phyloP scores from a whole-genome alignment of 768 basidiomycete genomes.

The Boletales sp. region DNA sequence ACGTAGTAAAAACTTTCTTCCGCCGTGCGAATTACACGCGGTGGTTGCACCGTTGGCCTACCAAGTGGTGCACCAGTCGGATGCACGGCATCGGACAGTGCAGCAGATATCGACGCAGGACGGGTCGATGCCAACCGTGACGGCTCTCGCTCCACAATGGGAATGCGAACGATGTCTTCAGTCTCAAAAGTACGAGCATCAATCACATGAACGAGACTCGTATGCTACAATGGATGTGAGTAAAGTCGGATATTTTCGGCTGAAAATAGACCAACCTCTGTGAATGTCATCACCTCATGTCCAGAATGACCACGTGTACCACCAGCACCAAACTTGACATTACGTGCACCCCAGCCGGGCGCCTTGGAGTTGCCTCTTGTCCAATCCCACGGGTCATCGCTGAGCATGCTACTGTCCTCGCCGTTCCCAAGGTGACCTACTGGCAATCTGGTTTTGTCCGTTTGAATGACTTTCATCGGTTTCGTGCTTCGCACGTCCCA shows the following conservation, averaged over 20 bases:
- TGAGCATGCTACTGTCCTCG: conserved; percentile 48
- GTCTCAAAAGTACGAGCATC: conserved; percentile 86
- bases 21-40: conserved; percentile 45
- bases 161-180: conserved; percentile 64
- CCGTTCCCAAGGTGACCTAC: conserved; percentile 34
- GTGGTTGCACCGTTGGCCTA: conserved; percentile 20
- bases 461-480: conserved; percentile 66
- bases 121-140: conserved; percentile 10
- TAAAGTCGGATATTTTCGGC: not conserved
- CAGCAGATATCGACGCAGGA: conserved; percentile 9
- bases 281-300: conserved; percentile 82
- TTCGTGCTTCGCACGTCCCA: conserved; percentile 80
- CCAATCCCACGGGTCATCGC: conserved; percentile 70
- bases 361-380: conserved; percentile 51
- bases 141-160: conserved; percentile 29
- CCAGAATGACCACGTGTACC: conserved; percentile 45
- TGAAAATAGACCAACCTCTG: conserved; percentile 59
- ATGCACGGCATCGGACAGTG: conserved; percentile 8
- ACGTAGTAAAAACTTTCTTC: conserved; percentile 57
- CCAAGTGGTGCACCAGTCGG: conserved; percentile 8
- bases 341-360: conserved; percentile 82
- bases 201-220: conserved; percentile 74
- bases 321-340: conserved; percentile 77
- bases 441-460: conserved; percentile 37
- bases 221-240: conserved; percentile 53